Evolutionary conservation across 2,329 filamentous ascomycete genomes (phyloP).

Genomic region (Emericellopsis cladophorae): DNA sequence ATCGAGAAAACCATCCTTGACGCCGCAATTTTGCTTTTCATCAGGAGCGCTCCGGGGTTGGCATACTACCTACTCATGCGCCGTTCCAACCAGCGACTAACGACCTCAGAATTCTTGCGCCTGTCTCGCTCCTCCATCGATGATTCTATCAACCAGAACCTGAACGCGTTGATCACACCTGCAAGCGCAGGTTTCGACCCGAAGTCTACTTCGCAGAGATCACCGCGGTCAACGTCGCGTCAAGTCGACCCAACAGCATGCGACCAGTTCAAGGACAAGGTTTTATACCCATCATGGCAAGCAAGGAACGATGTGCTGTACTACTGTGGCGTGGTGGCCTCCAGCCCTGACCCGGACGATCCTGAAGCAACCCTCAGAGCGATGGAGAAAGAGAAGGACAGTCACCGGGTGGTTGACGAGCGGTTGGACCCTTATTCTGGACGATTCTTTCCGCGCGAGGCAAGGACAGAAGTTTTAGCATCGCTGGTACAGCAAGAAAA

Average conservation of each 20-base stretch:
- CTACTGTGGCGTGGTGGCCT: conserved; percentile 83
- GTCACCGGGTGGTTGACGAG: conserved; percentile 71
- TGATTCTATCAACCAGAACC: conserved; percentile 84
- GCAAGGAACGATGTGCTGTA: conserved; percentile 68
- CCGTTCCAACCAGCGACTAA: neutral
- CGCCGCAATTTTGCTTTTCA: conserved; percentile 69
- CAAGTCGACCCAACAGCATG: conserved; percentile 53
- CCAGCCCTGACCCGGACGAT: conserved; percentile 76
- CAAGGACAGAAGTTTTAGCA: conserved; percentile 69
- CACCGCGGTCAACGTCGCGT: conserved; percentile 32
- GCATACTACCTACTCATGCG: no score
- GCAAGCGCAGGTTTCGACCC: conserved; percentile 65
- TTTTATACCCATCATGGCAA: conserved; percentile 85
- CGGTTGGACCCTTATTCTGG: conserved; percentile 83
- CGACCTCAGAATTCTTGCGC: conserved; percentile 67
- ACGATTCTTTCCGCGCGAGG: conserved; percentile 68
- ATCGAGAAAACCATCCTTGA: conserved; percentile 39
- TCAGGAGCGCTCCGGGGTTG: conserved; percentile 55
- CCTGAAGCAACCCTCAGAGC: conserved; percentile 61
- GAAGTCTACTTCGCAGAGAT: conserved; percentile 55
- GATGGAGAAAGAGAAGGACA: conserved; percentile 55
- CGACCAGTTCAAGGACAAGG: conserved; percentile 56
- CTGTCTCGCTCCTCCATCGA: conserved; percentile 76
- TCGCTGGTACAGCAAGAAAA: conserved; percentile 61
- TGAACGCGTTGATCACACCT: conserved; percentile 79